These are phyloP conservation scores for Pichia sorboxylosa DNA, from an alignment of 1,139 yeast genomes.

Conservation along the genomic window DNA sequence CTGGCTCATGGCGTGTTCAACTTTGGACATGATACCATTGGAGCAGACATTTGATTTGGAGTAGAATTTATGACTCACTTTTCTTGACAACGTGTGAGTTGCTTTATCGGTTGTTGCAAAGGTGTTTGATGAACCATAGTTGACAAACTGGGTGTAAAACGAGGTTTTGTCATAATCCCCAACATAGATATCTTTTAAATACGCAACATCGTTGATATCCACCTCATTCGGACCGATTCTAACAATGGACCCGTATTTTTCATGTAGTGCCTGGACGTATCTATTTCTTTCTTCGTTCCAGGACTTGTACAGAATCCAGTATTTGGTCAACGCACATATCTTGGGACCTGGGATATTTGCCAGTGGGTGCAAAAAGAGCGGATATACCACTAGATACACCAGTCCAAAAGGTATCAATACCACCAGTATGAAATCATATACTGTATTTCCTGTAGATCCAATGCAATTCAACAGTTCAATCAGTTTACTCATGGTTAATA, in stretches of 20 bases:
- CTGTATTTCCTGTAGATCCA: too few species aligned
- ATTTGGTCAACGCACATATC: constrained; percentile 34
- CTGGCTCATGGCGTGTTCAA: constrained; percentile 22
- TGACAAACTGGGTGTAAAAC: constrained; percentile 53
- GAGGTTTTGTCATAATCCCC: constrained; percentile 46
- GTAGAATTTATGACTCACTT: constrained; percentile 36
- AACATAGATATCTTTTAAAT: constrained; percentile 44
- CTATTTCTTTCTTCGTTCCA: constrained; percentile 42
- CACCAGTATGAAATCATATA: too few species aligned
- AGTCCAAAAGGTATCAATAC: too few species aligned
- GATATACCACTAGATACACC: constrained; percentile 31
- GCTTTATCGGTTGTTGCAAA: constrained; percentile 43
- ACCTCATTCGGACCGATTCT: constrained; percentile 52
- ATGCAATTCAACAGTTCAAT: too few species aligned
- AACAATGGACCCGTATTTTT: constrained; percentile 48
- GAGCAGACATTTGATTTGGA: constrained; percentile 32
- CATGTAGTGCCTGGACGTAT: constrained; percentile 40
- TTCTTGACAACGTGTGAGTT: constrained; percentile 39
- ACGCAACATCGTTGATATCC: constrained; percentile 44
- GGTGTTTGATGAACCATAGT: constrained; percentile 47
- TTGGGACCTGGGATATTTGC: constrained; percentile 52
- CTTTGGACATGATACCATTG: constrained; percentile 21
- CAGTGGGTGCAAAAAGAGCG: constrained; percentile 40
- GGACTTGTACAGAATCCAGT: constrained; percentile 41
- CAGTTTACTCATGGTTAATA: too few species aligned